Conservation (phyloP, 768 basidiomycete genomes). For the Cubamyces sp. region DNA sequence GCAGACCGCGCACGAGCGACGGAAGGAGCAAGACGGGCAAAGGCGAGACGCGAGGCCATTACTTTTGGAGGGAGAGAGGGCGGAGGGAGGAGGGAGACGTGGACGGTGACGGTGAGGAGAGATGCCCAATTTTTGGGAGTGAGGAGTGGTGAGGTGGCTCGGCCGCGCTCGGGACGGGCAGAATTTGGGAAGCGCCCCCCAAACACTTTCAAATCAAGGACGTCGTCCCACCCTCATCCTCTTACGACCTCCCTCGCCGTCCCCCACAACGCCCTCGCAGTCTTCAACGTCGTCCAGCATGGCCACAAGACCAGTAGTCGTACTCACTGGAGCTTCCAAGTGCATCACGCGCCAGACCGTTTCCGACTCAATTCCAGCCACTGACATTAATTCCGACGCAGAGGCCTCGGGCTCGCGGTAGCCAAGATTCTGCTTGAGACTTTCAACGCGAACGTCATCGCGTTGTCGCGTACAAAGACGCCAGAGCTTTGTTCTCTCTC, state of each 20-base stretch:
- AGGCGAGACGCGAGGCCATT: conserved; percentile 67
- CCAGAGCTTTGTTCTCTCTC: conserved; percentile 62
- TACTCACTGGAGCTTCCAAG: conserved; percentile 89
- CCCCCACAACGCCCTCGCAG: conserved; percentile 8
- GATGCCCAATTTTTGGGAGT: conserved; percentile 27
- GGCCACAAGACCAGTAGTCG: conserved; percentile 57
- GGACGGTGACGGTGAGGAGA: conserved; percentile 24
- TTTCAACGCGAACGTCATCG: conserved; percentile 70
- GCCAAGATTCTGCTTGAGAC: conserved; percentile 64
- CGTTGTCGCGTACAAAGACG: conserved; percentile 71
- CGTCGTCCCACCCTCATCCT: conserved; percentile 13
- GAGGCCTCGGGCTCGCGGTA: conserved; percentile 82
- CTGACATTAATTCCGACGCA: conserved; percentile 30
- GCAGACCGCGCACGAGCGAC: conserved; percentile 47
- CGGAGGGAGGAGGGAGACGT: conserved; percentile 35
- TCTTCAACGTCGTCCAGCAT: conserved; percentile 11
- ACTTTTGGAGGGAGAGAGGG: conserved; percentile 34
- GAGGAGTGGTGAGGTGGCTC: conserved; percentile 28
- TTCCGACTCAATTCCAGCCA: conserved; percentile 9
- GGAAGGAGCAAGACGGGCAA: conserved; percentile 65
- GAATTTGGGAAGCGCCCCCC: conserved; percentile 24
- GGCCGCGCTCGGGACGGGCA: conserved; percentile 28
- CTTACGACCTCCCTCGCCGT: conserved; percentile 9
- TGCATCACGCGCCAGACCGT: conserved; percentile 33
- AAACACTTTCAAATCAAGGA: conserved; percentile 13